Evolutionary conservation across 371 early-diverging fungal species (phyloP).

Genomic region (Rhizopus arrhizus): DNA sequence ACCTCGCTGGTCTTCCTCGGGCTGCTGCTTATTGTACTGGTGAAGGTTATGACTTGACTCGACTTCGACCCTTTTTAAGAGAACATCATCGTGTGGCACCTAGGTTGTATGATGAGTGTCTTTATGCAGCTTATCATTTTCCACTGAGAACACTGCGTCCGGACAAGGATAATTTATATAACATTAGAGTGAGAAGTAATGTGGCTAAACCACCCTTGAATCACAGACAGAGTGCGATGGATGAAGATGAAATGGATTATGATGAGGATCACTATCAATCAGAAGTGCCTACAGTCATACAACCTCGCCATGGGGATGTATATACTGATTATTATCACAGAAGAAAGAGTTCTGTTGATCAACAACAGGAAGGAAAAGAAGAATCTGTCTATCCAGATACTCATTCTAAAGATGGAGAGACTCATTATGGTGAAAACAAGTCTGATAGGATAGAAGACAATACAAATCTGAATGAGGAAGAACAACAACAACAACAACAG

Average conservation of each 20-base stretch:
- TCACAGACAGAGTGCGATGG: slow-evolving; percentile 2
- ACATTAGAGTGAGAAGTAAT: slow-evolving; percentile 42
- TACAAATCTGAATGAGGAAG: not conserved
- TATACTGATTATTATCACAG: slow-evolving; percentile 24
- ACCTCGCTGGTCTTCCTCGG: slow-evolving; percentile 62
- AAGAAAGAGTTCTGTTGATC: not conserved
- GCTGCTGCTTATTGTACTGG: slow-evolving; percentile 93
- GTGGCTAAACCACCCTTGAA: not conserved
- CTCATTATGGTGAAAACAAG: not conserved
- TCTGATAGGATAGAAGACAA: not conserved
- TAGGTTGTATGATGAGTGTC: slow-evolving; percentile 64
- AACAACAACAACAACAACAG: not conserved
- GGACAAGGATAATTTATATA: slow-evolving; percentile 44
- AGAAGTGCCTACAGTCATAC: slow-evolving; percentile 9
- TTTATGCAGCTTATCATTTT: slow-evolving; percentile 68
- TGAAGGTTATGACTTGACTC: slow-evolving; percentile 68
- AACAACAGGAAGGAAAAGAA: slow-evolving; percentile 13
- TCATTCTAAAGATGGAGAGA: not conserved
- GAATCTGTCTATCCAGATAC: not conserved
- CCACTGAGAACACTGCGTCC: slow-evolving; percentile 56
- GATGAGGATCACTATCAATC: slow-evolving; percentile 42
- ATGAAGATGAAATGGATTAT: slow-evolving; percentile 51
- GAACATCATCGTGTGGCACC: slow-evolving; percentile 57
- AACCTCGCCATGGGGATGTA: slow-evolving; percentile 24
- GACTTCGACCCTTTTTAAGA: slow-evolving; percentile 58